Evolutionary conservation across 495 filamentous ascomycete genomes (phyloP), one percentile per base, ranked within the genome.

Genomic region (Letharia columbiana): DNA sequence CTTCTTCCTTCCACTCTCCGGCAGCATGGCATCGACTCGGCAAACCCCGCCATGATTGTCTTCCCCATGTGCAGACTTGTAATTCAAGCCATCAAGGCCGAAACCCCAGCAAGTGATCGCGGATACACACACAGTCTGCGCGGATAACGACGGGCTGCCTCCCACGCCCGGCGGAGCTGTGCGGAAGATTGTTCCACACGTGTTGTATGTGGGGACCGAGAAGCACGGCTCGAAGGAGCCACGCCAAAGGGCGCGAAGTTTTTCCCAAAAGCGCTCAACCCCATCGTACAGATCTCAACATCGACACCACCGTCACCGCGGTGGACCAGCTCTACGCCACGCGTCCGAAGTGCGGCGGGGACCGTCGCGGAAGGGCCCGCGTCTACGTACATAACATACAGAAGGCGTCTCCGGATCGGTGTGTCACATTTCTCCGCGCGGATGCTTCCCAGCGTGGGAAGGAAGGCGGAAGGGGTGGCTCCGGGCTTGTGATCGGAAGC

Each of bases 51-150:
- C 10, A 76, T 82, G 0, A 89, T 92, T 61, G 89, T 92, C 17
- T 86, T 84, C 75, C 88, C 84, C 2, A 94, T 94, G 91, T 89
- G 86, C 56, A 78, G 89, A 20, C 78, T 91, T 8, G 90, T 92
- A 4, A 77, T 91, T 18, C 73, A 84, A 31, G 90, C 87, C 2
- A 78, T 91, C 37, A 66, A 80, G 31, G 77, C 82, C 47, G 87
- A 84, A 0, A 87, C 89, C 37, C 62, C 70, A 79, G 23, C 85
- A 90, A 68, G 92, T 93, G 3, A 85, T 92, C 65, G 79, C 75
- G 35, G 90, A 95, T 71, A 82, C 23, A 87, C 1, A 82, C 81
- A 8, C 37, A 39, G 1, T 39, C 37, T 39, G 37, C 37, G 37
- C 37, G 37, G 37, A 39, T 39, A 79, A 79, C 5, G 73, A 69